Evolutionary conservation across 2,329 filamentous ascomycete genomes (phyloP), one percentile per base, ranked within the genome.

Genomic region (Ophiosphaerella korrae): DNA sequence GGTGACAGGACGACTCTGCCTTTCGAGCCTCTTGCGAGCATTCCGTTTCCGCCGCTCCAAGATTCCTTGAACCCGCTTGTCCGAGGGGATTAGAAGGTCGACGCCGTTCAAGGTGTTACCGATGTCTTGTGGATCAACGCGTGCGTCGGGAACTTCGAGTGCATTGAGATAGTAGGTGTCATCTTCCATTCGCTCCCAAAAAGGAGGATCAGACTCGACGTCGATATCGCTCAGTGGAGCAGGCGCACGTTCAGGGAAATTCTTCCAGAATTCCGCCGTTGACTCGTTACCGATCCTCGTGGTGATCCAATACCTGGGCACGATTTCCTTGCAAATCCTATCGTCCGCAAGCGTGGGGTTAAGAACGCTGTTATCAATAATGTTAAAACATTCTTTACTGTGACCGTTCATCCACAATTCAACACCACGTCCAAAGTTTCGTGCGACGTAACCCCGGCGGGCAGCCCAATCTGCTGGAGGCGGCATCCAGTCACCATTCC

Each of bases 381-480:
- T 29, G 2, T 46, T 35, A 8, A 38, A 50, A 29, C 55, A 60
- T 29, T 49, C 34, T 6, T 40, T 16, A 21, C 58, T 38, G 5
- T 64, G 48, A 3, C 49, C 51, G 14, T 63, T 54, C 3, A 68
- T 59, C 73, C 74, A 76, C 8, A 49, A 38, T 18, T 72, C 67
- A 33, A 77, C 65, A 14, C 48, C 42, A 7, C 67, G 60, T 5
- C 67, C 65, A 32, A 73, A 71, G 60, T 68, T 66, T n/a, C 60
- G 70, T 51, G 64, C 50, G 1, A 46, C 48, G 37, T 61, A 72
- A 8, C 55, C 46, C 31, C 61, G 64, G n/a, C 76, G 72, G 8
- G 55, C 62, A 23, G 75, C 70, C 80, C 80, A 82, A 21, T 79
- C 73, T 14, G 77, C 66, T 2, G 78, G 78, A 18, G 80, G 70